Evolutionary conservation across 2,329 filamentous ascomycete genomes (phyloP), one percentile per base, ranked within the genome.

Genomic region (Chrysosporium queenslandicum): DNA sequence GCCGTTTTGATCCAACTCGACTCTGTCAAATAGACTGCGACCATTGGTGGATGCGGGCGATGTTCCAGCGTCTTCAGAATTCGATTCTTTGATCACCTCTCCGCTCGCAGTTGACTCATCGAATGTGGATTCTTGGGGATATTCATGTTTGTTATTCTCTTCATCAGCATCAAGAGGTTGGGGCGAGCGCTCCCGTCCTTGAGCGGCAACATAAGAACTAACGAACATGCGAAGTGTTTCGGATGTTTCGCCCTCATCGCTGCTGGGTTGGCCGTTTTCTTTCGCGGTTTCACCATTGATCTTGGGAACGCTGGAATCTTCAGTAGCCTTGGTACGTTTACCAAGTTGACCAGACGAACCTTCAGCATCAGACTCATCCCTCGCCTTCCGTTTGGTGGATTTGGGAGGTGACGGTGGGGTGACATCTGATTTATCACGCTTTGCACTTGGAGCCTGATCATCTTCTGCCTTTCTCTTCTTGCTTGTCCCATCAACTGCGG

Each of bases 1-100:
- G 11, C 63, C 63, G 8, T 56, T 60, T 1, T 58, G 39, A 29
- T 61, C 58, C 39, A 60, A 59, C 50, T 65, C 56, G 5, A 69
- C 60, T 40, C 64, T 63, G 46, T 66, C 66, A 48, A 70, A 70
- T 37, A 69, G 57, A 51, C 65, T 68, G 29, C 64, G 63, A 21
- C 64, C 58, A 37, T 56, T 53, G 25, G 60, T 55, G 11, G 60
- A 18, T 47, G 49, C 43, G 4, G 58, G 47, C 7, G 58, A 46
- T 23, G 41, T 25, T 25, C 34, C 41, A 21, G 53, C n/a, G 52
- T 53, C 46, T 52, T 47, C 43, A 18, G 46, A 23, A 37, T 23
- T 40, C 23, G 39, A 50, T 55, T 55, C 47, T 53, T 59, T 37
- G 45, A 54, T 40, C 21, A 50, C 16, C 9, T 34, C 36, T 30